Percentiles rank a stretch among this genome's conserved stretches.
Evolutionary conservation across 1,284 basidiomycete genomes (phyloP).

Genomic region (Leccinum huronense): DNA sequence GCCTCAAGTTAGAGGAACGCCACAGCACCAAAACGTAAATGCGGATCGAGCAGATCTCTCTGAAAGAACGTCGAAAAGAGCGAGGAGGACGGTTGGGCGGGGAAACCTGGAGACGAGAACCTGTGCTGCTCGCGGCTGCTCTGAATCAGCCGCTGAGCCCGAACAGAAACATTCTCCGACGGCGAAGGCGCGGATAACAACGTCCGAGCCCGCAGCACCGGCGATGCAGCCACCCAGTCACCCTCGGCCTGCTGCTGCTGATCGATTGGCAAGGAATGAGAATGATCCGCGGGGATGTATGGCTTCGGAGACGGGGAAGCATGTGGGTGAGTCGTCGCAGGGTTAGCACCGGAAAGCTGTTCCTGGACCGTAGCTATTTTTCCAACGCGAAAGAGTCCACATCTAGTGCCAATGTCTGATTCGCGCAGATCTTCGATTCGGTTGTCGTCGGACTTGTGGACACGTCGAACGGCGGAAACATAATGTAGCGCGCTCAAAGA

Average conservation of each 20-base stretch:
- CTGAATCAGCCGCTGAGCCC: conserved; percentile 10
- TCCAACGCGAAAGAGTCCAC: conserved; percentile 94
- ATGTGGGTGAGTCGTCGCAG: conserved; percentile 17
- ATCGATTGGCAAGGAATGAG: conserved; percentile 20
- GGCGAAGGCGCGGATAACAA: conserved; percentile 24
- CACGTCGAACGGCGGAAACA: conserved; percentile 89
- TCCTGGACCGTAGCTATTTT: conserved; percentile 55
- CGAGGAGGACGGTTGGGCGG: conserved; percentile 15
- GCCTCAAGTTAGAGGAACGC: not conserved
- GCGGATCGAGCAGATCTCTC: conserved; percentile 37
- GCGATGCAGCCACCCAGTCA: conserved; percentile 22
- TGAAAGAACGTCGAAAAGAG: conserved; percentile 36
- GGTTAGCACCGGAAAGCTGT: conserved; percentile 17
- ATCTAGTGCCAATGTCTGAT: conserved; percentile 87
- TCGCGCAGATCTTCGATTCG: conserved; percentile 96
- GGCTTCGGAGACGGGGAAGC: conserved; percentile 32
- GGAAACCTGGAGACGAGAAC: conserved; percentile 30
- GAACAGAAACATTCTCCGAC: conserved; percentile 24
- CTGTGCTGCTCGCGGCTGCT: conserved; percentile 18
- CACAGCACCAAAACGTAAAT: not conserved
- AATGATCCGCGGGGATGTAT: conserved; percentile 32
- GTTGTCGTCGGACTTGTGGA: conserved; percentile 99
- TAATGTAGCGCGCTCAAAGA: conserved; percentile 78
- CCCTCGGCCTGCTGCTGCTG: conserved; percentile 22
- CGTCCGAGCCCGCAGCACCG: conserved; percentile 20